Percentiles rank a stretch among this genome's conserved stretches.
Conservation (phyloP, 768 basidiomycete genomes). For the Boletus subparvulus region DNA sequence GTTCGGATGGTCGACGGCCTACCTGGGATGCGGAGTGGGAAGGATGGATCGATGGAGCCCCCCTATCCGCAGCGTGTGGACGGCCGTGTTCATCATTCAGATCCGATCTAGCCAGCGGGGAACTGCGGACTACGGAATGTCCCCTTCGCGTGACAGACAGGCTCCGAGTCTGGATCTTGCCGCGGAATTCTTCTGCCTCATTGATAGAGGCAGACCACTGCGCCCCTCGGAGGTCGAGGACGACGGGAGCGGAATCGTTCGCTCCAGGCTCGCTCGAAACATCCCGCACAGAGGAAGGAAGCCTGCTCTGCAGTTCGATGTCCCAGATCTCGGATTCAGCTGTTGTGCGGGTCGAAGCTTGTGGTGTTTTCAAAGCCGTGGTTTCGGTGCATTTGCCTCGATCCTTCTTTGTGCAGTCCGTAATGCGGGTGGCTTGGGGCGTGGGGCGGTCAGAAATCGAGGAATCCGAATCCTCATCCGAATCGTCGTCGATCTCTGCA, state of each 20-base stretch:
- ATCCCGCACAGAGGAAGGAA: conserved; percentile 22
- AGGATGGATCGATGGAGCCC: conserved; percentile 38
- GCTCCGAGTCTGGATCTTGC: not conserved
- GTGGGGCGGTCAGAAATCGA: conserved; percentile 19
- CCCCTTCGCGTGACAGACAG: not conserved
- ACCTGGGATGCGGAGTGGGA: conserved; percentile 60
- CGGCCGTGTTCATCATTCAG: conserved; percentile 2
- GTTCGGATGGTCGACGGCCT: conserved; percentile 18
- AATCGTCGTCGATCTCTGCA: conserved; percentile 4
- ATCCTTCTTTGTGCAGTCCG: conserved; percentile 1
- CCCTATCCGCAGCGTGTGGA: not conserved
- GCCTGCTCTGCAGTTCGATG: conserved; percentile 44
- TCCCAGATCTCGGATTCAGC: conserved; percentile 53
- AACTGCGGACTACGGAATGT: not conserved
- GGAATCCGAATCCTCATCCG: conserved; percentile 11
- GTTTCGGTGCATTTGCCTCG: not conserved
- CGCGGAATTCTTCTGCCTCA: not conserved
- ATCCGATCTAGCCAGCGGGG: conserved; percentile 29
- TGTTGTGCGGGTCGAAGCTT: not conserved
- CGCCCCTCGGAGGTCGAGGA: conserved; percentile 37
- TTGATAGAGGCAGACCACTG: conserved; percentile 27
- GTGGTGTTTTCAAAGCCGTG: not conserved
- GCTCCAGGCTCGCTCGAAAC: conserved; percentile 17
- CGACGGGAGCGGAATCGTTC: conserved; percentile 27
- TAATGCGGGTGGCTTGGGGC: conserved; percentile 5